These are phyloP conservation scores for Phytophthora hibernalis DNA, from an alignment of 352 stramenopile genomes.

Conservation along the genomic window DNA sequence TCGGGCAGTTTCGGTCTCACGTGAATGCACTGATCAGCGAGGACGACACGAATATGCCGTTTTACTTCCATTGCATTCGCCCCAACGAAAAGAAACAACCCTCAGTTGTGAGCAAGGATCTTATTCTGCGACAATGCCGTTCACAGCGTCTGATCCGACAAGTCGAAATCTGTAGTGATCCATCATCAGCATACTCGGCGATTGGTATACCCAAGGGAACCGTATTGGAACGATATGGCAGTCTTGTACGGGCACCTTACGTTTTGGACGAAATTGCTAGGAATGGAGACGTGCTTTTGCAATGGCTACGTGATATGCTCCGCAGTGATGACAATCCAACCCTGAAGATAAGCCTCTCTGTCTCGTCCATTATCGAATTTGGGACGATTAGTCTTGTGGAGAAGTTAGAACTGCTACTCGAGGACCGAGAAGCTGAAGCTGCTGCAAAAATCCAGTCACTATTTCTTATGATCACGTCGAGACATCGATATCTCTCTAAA, in stretches of 20 bases:
- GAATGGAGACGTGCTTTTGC: constrained; percentile 25
- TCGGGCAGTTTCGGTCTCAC: constrained; percentile 55
- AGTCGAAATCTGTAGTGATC: constrained; percentile 34
- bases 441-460: constrained; percentile 46
- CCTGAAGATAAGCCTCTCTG: constrained; percentile 19
- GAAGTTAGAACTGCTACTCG: constrained; percentile 48
- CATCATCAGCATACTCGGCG: constrained; percentile 29
- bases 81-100: constrained; percentile 45
- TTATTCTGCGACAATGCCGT: constrained; percentile 43
- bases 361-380: constrained; percentile 36
- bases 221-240: constrained; percentile 40
- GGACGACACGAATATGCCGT: constrained; percentile 35
- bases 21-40: constrained; percentile 33
- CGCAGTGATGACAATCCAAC: not conserved
- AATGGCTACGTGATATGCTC: constrained; percentile 30
- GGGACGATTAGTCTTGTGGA: constrained; percentile 40
- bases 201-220: constrained; percentile 32
- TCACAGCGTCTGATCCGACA: constrained; percentile 47
- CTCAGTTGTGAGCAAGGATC: constrained; percentile 31
- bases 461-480: constrained; percentile 46
- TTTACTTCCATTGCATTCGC: constrained; percentile 65
- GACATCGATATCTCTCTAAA: constrained; percentile 41
- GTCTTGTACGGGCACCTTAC: constrained; percentile 29
- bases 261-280: constrained; percentile 8
- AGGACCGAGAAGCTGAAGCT: constrained; percentile 42